Evolutionary conservation across 805 yeast genomes (phyloP), one percentile per base, ranked within the genome.

Genomic region (Myxozyma nipponensis): DNA sequence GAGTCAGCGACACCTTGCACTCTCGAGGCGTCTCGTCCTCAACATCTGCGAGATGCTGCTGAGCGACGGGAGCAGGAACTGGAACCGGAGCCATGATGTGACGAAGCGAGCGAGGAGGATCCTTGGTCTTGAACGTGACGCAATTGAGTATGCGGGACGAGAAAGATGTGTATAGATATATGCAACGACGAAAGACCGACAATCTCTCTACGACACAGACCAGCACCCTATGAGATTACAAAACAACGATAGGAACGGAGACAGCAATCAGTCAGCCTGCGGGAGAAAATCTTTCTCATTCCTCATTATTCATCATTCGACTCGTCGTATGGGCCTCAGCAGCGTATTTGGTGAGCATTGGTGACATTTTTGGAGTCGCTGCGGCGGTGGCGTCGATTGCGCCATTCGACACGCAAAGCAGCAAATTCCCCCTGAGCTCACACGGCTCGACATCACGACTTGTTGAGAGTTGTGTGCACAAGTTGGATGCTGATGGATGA

Each of bases 1-100:
- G 69, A 0, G 80, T 68, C 30, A 81, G 66, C 19, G 62, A 38
- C 21, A 68, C 42, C 25, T 47, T 50, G 39, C 36, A n/a, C 42
- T 49, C 49, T 30, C 7, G 34, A n/a, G 24, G 35, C 15, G 17
- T 36, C 3, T 24, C 30, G 15, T n/a, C 23, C 2, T 17, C 25
- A 6, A 26, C 25, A 1, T n/a, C n/a, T n/a, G n/a, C n/a, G n/a
- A n/a, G n/a, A n/a, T 17, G 40, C 40, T 7, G 24, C 9, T 23
- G 17, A 13, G 40, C 40, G n/a, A n/a, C 13, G 25, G 15, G 5
- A 23, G 7, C 6, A 13, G 40, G 15, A 7, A 43, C 47, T 38
- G 56, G 52, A 38, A 44, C 52, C 4, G 56, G 56, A 6, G 56
- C 44, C 56, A 52, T 48, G 39, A 42, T 24, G 22, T 22, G 28